phyloP scores from a whole-genome alignment of 495 filamentous ascomycete genomes.

The Corynascus novoguineensis region DNA sequence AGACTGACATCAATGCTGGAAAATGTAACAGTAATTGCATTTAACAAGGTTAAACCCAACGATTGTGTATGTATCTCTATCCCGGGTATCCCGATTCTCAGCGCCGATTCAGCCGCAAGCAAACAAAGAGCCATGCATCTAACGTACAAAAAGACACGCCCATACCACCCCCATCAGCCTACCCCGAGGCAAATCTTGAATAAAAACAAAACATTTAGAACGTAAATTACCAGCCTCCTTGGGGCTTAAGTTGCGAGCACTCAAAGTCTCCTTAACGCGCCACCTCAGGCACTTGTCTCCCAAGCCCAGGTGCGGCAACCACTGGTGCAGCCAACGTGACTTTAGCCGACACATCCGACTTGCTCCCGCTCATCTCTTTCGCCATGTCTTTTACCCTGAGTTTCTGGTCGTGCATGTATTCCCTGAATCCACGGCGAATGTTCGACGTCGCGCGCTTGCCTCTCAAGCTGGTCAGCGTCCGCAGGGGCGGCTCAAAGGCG shows the following conservation, averaged over 20 bases:
- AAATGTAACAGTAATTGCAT: too few species aligned
- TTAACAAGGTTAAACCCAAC: too few species aligned
- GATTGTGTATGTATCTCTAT: too few species aligned
- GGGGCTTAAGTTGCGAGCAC: too few species aligned
- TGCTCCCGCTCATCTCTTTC: background rate
- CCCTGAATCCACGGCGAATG: slow-evolving; percentile 22
- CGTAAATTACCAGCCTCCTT: background rate
- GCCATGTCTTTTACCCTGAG: slow-evolving; percentile 20
- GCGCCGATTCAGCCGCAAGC: too few species aligned
- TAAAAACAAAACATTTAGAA: background rate
- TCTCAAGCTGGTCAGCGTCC: slow-evolving; percentile 21
- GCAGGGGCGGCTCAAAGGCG: slow-evolving; percentile 16
- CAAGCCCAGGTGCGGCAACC: background rate
- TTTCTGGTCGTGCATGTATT: slow-evolving; percentile 31
- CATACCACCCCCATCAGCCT: too few species aligned
- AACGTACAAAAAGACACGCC: too few species aligned
- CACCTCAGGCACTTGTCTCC: background rate
- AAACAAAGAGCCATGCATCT: too few species aligned
- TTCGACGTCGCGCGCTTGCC: slow-evolving; percentile 22
- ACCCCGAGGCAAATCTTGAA: too few species aligned
- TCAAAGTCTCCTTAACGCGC: background rate
- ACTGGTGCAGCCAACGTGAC: too few species aligned
- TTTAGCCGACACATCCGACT: slow-evolving; percentile 1
- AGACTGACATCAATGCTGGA: too few species aligned
- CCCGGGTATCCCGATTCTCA: too few species aligned